Percentiles rank a stretch among this genome's conserved stretches.
Evolutionary conservation across 306 rosid genomes (phyloP).

Genomic region (Spatholobus suberectus): DNA sequence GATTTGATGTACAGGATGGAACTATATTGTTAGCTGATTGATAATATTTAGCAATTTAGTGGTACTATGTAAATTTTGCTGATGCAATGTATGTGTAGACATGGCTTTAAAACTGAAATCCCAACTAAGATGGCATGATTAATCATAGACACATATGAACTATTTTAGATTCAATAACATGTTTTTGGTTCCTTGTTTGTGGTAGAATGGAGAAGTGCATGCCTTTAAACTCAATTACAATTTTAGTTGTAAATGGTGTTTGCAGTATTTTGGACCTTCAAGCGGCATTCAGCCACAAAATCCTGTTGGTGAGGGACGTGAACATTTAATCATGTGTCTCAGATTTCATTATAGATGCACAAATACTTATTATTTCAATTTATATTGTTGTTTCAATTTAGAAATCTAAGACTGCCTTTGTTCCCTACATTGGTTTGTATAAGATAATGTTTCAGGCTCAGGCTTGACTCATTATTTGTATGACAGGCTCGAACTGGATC

Average conservation of each 20-base stretch:
- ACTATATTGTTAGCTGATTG: conserved; percentile 17
- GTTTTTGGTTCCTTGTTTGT: conserved; percentile 48
- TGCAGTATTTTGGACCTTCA: conserved; percentile 65
- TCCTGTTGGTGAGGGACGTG: conserved; percentile 52
- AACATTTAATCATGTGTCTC: conserved; percentile 49
- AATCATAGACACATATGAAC: neutral
- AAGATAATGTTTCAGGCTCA: conserved; percentile 36
- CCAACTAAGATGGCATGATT: conserved; percentile 30
- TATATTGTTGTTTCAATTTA: conserved; percentile 25
- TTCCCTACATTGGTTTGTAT: conserved; percentile 32
- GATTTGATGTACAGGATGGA: conserved; percentile 11
- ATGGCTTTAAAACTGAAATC: conserved; percentile 27
- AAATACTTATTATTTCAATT: conserved; percentile 30
- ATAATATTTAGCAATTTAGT: conserved; percentile 30
- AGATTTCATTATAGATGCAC: conserved; percentile 44
- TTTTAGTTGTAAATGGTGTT: conserved; percentile 61
- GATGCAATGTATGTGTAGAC: conserved; percentile 27
- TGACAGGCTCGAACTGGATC: conserved; percentile 32
- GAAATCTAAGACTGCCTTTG: conserved; percentile 37
- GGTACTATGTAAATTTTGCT: conserved; percentile 21
- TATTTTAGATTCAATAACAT: conserved; percentile 31
- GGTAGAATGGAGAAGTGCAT: conserved; percentile 54
- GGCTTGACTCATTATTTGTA: conserved; percentile 40
- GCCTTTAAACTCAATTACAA: conserved; percentile 52
- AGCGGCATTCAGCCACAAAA: conserved; percentile 64